These are phyloP conservation scores for Pythium inflatum DNA, from an alignment of 352 stramenopile species.

Conservation along the genomic window DNA sequence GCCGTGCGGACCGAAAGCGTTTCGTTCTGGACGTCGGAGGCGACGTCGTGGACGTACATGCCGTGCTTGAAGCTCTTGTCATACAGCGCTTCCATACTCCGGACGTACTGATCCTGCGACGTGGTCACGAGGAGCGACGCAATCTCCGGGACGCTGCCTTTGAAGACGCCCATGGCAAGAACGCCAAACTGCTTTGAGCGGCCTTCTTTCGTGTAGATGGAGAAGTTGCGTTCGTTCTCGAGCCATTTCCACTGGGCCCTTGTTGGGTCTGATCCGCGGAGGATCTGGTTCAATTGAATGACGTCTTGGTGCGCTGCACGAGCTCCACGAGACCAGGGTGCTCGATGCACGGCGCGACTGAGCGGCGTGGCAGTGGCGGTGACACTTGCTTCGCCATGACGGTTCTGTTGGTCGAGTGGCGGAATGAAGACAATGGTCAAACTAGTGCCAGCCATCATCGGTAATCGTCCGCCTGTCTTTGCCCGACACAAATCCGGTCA, in stretches of 20 bases:
- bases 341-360: too few species aligned
- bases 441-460: too few species aligned
- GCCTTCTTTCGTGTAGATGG: conserved; percentile 9
- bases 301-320: neutral
- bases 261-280: conserved; percentile 2
- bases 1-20: conserved; percentile 20
- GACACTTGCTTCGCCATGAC: too few species aligned
- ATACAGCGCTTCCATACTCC: conserved; percentile 26
- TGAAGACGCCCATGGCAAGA: conserved; percentile 22
- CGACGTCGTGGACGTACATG: conserved; percentile 9
- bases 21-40: neutral
- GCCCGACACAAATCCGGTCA: too few species aligned
- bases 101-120: conserved; percentile 8
- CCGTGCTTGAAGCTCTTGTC: conserved; percentile 25
- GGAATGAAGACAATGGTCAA: too few species aligned
- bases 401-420: too few species aligned
- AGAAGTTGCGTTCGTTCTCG: conserved; percentile 11
- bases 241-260: conserved; percentile 25
- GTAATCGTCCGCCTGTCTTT: too few species aligned
- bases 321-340: neutral
- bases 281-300: conserved; percentile 22
- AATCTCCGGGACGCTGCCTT: conserved; percentile 20
- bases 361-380: too few species aligned
- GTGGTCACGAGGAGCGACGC: conserved; percentile 1
- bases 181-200: conserved; percentile 11